Base-by-base conservation (phyloP, 768 basidiomycete genomes). In the Leucosporidium scottii region DNA sequence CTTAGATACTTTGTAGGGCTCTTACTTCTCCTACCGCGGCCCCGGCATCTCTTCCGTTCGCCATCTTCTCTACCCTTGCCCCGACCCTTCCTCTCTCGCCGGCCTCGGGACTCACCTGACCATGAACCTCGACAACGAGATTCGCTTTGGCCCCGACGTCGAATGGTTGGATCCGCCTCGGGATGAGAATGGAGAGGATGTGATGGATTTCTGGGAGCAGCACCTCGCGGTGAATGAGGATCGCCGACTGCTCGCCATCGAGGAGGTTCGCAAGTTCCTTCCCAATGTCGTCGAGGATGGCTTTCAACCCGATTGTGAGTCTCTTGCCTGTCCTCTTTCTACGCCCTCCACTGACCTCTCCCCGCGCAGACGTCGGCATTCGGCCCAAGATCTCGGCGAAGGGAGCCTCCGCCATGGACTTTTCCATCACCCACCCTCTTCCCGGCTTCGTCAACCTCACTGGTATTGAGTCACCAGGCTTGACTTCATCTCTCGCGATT, bases 81-180 rank as follows among this genome's bases (percentile, higher is more conserved):
- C 94, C 6, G 76, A 78, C 59, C 67, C 72, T 1, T 66, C 60
- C 66, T 74, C 67, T 69, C 89, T 94, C 75, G 87, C 90, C 67
- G 89, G 89, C 4, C 82, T 97, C 10, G 94, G 96, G 4, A 93
- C 92, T 17, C 96, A 97, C 79, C 81, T 97, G 30, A 79, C 78
- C 7, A 63, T 97, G 53, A 91, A 93, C 77, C 76, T 98, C 68
- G 83, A 87, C 58, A 89, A 90, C 0, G 87, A 88, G 68, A 83
- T 97, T 61, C 84, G 85, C 36, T 98, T 98, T 78, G 94, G 94
- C 0, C 94, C 94, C 7, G 91, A 97, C 75, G 82, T 96, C 21
- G 88, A 96, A 76, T 91, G 90, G 88, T 81, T 96, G 73, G 80
- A 83, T 3, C 85, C 86, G 34, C 70, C 70, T 0, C 18, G 3